Conservation (phyloP, 2,329 filamentous ascomycete genomes). For the Fusarium chuoi region DNA sequence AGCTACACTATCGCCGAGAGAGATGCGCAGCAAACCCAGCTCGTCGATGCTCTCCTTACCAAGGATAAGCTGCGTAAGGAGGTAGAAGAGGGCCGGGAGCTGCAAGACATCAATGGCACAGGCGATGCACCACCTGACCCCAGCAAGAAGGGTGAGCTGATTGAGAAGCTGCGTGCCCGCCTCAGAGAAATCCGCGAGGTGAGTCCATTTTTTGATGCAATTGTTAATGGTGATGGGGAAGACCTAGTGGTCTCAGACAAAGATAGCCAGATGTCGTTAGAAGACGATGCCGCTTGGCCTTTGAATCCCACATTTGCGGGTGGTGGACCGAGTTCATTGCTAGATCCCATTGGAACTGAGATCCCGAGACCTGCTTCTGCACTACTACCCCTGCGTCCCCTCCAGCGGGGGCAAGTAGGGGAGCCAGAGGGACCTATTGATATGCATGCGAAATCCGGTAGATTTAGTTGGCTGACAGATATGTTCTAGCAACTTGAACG, state of each 20-base stretch:
- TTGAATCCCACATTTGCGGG: not conserved
- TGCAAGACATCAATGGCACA: slow-evolving; percentile 53
- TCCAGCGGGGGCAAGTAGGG: not conserved
- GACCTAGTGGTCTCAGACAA: slow-evolving; percentile 21
- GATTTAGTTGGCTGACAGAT: slow-evolving; percentile 24
- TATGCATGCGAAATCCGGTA: not conserved
- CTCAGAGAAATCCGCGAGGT: slow-evolving; percentile 69
- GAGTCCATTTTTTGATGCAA: slow-evolving; percentile 47
- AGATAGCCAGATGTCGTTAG: not conserved
- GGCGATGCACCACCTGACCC: slow-evolving; percentile 48
- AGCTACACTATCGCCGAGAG: slow-evolving; percentile 61
- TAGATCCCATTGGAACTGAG: not conserved
- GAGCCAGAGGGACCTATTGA: not conserved
- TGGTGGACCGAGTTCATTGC: not conserved
- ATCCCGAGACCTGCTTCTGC: not conserved
- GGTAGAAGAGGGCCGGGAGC: slow-evolving; percentile 58
- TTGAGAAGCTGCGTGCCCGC: slow-evolving; percentile 66
- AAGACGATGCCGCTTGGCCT: not conserved
- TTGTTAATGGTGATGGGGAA: slow-evolving; percentile 9
- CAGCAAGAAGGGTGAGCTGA: slow-evolving; percentile 61
- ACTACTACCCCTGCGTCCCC: not conserved
- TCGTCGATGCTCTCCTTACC: slow-evolving; percentile 67
- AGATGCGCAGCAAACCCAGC: slow-evolving; percentile 67
- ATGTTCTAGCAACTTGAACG: slow-evolving; percentile 65
- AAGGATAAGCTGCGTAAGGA: slow-evolving; percentile 70